These are phyloP conservation scores for Mariannaea sp. DNA, from an alignment of 2,329 filamentous ascomycete species.

Conservation along the genomic window DNA sequence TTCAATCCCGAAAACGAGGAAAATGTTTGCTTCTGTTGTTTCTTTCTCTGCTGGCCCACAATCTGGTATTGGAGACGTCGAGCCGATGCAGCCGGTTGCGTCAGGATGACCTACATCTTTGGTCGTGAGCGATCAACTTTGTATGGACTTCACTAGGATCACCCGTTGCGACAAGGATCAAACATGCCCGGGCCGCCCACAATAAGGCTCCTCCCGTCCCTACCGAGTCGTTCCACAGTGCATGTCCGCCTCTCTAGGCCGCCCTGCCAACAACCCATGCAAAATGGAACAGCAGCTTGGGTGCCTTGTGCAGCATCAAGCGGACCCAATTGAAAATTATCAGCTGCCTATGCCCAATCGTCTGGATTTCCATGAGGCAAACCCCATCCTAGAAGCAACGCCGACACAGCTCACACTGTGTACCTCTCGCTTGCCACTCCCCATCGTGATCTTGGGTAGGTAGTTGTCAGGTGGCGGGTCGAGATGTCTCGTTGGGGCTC, in stretches of 20 bases:
- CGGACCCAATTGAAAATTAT: conserved; percentile 13
- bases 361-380: not conserved
- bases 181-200: conserved; percentile 34
- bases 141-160: conserved; percentile 9
- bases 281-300: conserved; percentile 2
- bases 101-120: conserved; percentile 12
- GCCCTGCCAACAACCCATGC: conserved; percentile 5
- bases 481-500: not conserved
- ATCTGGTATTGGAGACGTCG: conserved; percentile 3
- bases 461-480: not conserved
- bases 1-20: conserved; percentile 3
- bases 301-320: conserved; percentile 17
- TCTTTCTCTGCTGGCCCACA: conserved; percentile 1
- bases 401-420: conserved; percentile 6
- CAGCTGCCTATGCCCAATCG: not conserved
- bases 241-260: conserved; percentile 18
- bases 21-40: conserved; percentile 10
- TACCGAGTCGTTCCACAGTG: conserved; percentile 34
- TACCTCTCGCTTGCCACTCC: conserved; percentile 14
- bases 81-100: conserved; percentile 10
- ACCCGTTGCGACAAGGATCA: conserved; percentile 17
- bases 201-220: conserved; percentile 45
- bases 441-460: conserved; percentile 1
- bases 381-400: conserved; percentile 2
- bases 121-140: conserved; percentile 16